Evolutionary conservation across 2,329 filamentous ascomycete genomes (phyloP), one percentile per base, ranked within the genome.

Genomic region (Leptographium radiaticola): DNA sequence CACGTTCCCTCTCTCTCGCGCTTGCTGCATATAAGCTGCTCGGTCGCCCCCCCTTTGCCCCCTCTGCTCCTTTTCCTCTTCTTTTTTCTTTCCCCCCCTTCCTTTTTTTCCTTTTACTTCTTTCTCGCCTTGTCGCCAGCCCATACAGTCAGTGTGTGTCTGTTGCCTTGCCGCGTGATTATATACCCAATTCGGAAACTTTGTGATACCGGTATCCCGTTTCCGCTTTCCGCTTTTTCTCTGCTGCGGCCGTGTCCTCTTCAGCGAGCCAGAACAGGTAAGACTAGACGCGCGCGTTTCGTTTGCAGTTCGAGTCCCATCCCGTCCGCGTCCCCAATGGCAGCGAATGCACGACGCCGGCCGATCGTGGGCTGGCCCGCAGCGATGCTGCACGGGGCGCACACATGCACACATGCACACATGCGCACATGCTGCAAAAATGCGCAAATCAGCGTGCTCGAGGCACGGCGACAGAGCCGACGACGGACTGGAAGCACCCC

Each of bases 151-250:
- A 57, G 57, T 57, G 48, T 55, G 52, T 56, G 54, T 59, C 53
- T 58, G 51, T 57, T 59, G 59, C 57, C 57, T 55, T 57, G 54
- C 57, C 54, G 55, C 55, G 53, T 56, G 48, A 54, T 53, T 57
- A 52, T 56, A 59, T 59, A 60, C 58, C 58, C 58, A 56, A 59
- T 59, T 51, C 53, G 58, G 57, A 58, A 59, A 55, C 49, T 48
- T 56, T 49, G 56, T 57, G 56, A 56, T 44, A 56, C 49, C 52
- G 31, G 25, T 53, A 36, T 52, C n/a, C 38, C n/a, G 30, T 33
- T 43, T 43, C 39, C 42, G 42, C 47, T 40, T 49, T 49, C n/a
- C n/a, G n/a, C n/a, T n/a, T n/a, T n/a, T n/a, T 42, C 34, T 39
- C 36, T 40, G 34, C 36, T 47, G 43, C 55, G 38, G 30, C 45